Base-by-base conservation (phyloP, 371 early-diverging fungal species). In the Rhizopus sp. region DNA sequence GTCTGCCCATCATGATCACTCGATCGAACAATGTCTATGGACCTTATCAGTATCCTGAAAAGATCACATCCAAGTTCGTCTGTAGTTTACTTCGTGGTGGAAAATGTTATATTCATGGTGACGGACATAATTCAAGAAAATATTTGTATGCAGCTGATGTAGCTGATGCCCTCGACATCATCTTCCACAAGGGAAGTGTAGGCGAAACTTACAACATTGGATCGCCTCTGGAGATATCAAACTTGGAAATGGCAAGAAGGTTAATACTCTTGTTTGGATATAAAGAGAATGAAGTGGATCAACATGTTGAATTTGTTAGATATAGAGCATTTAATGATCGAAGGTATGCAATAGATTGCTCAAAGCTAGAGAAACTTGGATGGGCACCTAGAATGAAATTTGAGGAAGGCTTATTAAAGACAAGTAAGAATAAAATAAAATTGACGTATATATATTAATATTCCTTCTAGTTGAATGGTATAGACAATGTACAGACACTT, bases 181-280 rank as follows among this genome's bases (percentile, higher is more conserved):
- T 94, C 37, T 72, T 93, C 41, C 84, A 91, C 51, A 71, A 78
- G 15, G 88, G 88, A 5, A 57, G 70, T 31, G 63, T 83, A 8
- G 93, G 93, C 12, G 84, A 89, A 60, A 87, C 87, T 9, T 94
- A 94, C 75, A 94, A 94, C 68, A 91, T 94, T 52, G 92, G 93
- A 0, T 78, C 86, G 30, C 85, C 88, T 5, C 79, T 79, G 56
- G 94, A 94, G 60, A 77, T 93, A 17, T 80, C 87, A 15, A 94
- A 93, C 60, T 62, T 88, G 1, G 82, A 85, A 35, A 75, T 94
- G 59, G 88, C 91, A 13, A 73, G 75, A 52, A 61, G 72, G 9
- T 71, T 93, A 44, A 82, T 90, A 33, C 60, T 76, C 41, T 56
- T 81, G n/a, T 78, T 85, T 64, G 80, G 76, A 16, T 66, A 72